A percentile compares a stretch with the other conserved stretches of the same genome.
Evolutionary conservation across 2,329 filamentous ascomycete genomes (phyloP).

Genomic region (Cryphonectria carpinicola): DNA sequence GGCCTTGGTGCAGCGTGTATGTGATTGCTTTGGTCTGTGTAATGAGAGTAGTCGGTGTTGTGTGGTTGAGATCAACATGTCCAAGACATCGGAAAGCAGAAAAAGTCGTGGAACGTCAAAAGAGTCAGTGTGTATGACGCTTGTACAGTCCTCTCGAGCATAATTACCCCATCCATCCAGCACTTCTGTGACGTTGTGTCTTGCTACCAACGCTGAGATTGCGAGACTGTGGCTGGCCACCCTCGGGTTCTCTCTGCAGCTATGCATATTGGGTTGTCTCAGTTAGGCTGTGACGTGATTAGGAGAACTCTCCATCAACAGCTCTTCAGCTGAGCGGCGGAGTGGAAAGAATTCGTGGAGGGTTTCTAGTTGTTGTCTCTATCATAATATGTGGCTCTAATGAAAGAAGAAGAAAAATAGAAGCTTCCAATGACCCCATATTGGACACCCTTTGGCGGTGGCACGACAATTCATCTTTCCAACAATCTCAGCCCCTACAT

Average conservation of each 20-base stretch:
- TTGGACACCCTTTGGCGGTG: background rate
- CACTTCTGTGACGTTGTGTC: background rate
- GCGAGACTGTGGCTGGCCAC: conserved; percentile 1
- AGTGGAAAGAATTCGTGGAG: background rate
- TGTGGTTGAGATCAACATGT: too few species aligned
- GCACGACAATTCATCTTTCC: background rate
- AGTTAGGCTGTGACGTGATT: background rate
- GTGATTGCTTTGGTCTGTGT: background rate
- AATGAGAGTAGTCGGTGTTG: too few species aligned
- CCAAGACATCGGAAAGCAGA: too few species aligned
- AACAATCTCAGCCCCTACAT: background rate
- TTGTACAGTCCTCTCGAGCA: background rate
- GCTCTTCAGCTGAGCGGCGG: background rate
- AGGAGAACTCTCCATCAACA: background rate
- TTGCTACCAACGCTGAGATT: conserved; percentile 1
- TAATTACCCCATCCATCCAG: background rate
- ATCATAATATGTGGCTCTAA: background rate
- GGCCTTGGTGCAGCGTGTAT: background rate
- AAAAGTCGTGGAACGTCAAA: too few species aligned
- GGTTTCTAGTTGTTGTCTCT: background rate
- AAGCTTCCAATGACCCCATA: background rate
- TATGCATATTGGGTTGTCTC: background rate
- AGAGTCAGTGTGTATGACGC: too few species aligned
- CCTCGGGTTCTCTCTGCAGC: conserved; percentile 11
- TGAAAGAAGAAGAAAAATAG: background rate